Conservation (phyloP, 805 yeast species). For the Metschnikowia gelsemii region DNA sequence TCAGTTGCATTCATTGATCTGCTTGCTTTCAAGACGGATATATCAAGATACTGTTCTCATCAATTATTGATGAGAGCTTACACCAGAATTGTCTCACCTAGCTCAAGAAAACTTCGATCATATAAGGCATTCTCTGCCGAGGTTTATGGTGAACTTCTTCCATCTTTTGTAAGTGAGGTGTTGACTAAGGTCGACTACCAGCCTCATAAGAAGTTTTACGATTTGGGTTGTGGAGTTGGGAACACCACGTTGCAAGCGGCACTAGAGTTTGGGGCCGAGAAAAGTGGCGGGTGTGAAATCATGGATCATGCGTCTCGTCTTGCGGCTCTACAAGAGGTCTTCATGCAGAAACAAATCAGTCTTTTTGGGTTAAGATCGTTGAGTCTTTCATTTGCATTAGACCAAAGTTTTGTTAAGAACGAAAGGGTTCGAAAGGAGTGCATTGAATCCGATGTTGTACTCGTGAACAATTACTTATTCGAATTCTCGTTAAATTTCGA, state of each 20-base stretch:
- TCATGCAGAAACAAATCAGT: constrained; percentile 55
- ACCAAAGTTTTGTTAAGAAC: constrained; percentile 72
- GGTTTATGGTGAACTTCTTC: constrained; percentile 89
- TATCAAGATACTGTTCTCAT: constrained; percentile 37
- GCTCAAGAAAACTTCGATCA: constrained; percentile 57
- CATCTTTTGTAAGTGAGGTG: constrained; percentile 67
- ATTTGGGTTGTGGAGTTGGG: constrained; percentile 93
- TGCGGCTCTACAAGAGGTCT: constrained; percentile 58
- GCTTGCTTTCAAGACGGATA: constrained; percentile 13
- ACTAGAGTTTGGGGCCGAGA: constrained; percentile 71
- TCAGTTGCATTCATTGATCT: constrained; percentile 20
- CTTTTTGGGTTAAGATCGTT: constrained; percentile 66
- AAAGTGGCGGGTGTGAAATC: constrained; percentile 85
- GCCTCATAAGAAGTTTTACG: constrained; percentile 64
- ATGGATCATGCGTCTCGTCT: constrained; percentile 79
- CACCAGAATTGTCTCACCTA: constrained; percentile 75
- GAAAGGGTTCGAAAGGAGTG: constrained; percentile 53
- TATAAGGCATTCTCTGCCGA: constrained; percentile 87
- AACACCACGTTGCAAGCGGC: constrained; percentile 90
- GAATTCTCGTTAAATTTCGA: constrained; percentile 69
- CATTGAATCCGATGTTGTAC: constrained; percentile 63
- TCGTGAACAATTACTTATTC: constrained; percentile 82
- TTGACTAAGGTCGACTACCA: constrained; percentile 55
- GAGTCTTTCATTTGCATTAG: constrained; percentile 53
- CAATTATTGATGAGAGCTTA: constrained; percentile 73